Evolutionary conservation across 2,329 filamentous ascomycete genomes (phyloP).

Genomic region (Phialophora tarda): DNA sequence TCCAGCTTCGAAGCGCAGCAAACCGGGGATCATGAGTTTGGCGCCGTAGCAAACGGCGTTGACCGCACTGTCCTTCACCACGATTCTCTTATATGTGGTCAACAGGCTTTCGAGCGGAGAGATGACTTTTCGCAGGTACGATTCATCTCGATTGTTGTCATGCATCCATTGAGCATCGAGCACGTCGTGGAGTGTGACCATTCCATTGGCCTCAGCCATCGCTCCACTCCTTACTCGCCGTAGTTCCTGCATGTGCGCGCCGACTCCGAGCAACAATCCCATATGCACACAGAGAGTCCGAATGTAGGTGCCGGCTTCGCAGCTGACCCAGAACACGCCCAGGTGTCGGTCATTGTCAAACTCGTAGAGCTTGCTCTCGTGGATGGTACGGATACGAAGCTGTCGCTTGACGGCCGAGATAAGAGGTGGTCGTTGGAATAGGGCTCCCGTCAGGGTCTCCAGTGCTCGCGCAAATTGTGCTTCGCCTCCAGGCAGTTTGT

Average conservation of each 20-base stretch:
- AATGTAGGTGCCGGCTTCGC: constrained; percentile 98
- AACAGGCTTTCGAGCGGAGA: constrained; percentile 90
- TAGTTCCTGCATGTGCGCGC: constrained; percentile 98
- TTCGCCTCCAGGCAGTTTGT: constrained; percentile 91
- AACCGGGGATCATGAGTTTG: constrained; percentile 97
- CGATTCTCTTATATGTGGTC: constrained; percentile 91
- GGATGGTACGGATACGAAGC: constrained; percentile 95
- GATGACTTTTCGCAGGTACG: constrained; percentile 89
- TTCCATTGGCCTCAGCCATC: constrained; percentile 86
- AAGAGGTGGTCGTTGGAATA: constrained; percentile 95
- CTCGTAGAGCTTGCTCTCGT: constrained; percentile 94
- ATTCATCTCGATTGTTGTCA: constrained; percentile 95
- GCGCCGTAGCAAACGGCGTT: constrained; percentile 99
- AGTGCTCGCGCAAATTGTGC: constrained; percentile 90
- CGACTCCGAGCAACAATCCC: constrained; percentile 76
- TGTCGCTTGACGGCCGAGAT: constrained; percentile 99
- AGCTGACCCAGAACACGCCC: constrained; percentile 99
- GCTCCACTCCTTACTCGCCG: constrained; percentile 91
- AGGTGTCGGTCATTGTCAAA: constrained; percentile 98
- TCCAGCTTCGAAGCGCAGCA: constrained; percentile 86
- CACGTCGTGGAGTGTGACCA: constrained; percentile 94
- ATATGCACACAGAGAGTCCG: constrained; percentile 96
- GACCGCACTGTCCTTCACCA: constrained; percentile 95
- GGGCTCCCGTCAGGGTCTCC: constrained; percentile 92
- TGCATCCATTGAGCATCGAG: constrained; percentile 94